These are phyloP conservation scores for Nymphaea thermarum DNA, from an alignment of 164 flowering plant species.

Conservation along the genomic window DNA sequence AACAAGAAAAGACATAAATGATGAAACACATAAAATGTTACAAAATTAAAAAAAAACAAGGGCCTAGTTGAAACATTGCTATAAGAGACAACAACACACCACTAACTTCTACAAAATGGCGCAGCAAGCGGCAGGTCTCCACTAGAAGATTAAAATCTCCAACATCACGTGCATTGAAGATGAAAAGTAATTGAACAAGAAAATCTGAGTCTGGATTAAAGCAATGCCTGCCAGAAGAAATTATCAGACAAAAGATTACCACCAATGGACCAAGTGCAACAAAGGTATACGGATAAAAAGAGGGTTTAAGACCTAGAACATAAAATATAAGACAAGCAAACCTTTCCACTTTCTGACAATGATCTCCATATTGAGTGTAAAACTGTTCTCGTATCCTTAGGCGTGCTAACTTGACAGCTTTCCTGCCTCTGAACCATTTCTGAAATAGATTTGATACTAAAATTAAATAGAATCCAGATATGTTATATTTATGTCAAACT, in stretches of 20 bases:
- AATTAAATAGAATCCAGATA: too few relatives aligned
- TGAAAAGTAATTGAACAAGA: conserved; percentile 64
- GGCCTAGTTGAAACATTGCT: not conserved
- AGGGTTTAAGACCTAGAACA: not conserved
- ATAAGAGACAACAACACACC: conserved; percentile 26
- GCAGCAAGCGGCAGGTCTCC: conserved; percentile 61
- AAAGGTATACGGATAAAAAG: too few relatives aligned
- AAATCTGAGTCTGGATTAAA: conserved; percentile 71
- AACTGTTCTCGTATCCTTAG: conserved; percentile 52
- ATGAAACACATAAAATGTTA: not conserved
- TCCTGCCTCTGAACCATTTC: conserved; percentile 95
- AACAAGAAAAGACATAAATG: not conserved
- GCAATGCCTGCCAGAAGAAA: conserved; percentile 44
- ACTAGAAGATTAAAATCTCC: conserved; percentile 59
- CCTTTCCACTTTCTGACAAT: conserved; percentile 72
- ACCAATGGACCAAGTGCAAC: too few relatives aligned
- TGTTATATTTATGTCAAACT: not conserved
- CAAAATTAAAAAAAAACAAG: not conserved
- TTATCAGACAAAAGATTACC: not conserved
- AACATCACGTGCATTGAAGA: conserved; percentile 49
- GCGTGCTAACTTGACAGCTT: conserved; percentile 50
- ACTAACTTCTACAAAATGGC: conserved; percentile 29
- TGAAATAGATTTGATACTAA: conserved; percentile 22
- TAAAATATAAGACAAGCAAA: conserved; percentile 8
- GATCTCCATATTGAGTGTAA: conserved; percentile 42